phyloP scores from a whole-genome alignment of 495 filamentous ascomycete genomes.

The Neurospora pannonica region DNA sequence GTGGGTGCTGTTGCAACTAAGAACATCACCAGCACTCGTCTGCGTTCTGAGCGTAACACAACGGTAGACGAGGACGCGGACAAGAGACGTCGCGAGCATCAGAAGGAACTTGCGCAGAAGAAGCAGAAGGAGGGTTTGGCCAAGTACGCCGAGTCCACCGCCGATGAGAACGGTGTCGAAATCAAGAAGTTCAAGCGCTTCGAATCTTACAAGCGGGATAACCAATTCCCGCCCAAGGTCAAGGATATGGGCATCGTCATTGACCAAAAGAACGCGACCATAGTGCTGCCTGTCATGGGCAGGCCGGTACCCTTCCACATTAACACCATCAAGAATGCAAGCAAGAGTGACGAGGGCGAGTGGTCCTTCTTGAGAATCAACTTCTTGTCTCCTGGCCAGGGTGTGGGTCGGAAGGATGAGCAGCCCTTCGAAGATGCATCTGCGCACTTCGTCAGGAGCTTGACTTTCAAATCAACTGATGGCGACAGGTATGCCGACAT shows the following conservation, averaged over 20 bases:
- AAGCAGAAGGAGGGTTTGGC: constrained; percentile 83
- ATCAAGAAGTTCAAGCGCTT: constrained; percentile 97
- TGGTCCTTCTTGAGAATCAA: constrained; percentile 93
- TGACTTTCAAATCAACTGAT: constrained; percentile 88
- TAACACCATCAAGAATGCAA: constrained; percentile 96
- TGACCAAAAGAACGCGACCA: constrained; percentile 78
- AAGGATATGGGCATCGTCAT: constrained; percentile 81
- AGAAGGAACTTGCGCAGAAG: constrained; percentile 78
- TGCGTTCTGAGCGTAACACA: constrained; percentile 79
- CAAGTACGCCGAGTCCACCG: constrained; percentile 69
- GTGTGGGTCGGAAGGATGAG: constrained; percentile 95
- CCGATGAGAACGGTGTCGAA: constrained; percentile 77
- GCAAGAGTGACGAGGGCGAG: constrained; percentile 89
- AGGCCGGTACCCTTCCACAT: constrained; percentile 97
- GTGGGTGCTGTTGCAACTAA: constrained; percentile 77
- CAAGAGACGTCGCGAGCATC: constrained; percentile 77
- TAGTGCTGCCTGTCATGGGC: constrained; percentile 94
- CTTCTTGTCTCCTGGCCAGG: constrained; percentile 93
- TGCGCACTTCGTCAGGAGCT: constrained; percentile 88
- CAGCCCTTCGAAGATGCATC: constrained; percentile 95
- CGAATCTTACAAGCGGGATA: constrained; percentile 98
- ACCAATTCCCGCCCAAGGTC: constrained; percentile 76
- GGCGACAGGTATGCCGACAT: constrained; percentile 80
- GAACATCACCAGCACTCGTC: constrained; percentile 88
- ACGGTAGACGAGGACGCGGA: constrained; percentile 87